These are phyloP conservation scores for Fomitopsis serialis DNA, from an alignment of 768 basidiomycete species.

Conservation along the genomic window DNA sequence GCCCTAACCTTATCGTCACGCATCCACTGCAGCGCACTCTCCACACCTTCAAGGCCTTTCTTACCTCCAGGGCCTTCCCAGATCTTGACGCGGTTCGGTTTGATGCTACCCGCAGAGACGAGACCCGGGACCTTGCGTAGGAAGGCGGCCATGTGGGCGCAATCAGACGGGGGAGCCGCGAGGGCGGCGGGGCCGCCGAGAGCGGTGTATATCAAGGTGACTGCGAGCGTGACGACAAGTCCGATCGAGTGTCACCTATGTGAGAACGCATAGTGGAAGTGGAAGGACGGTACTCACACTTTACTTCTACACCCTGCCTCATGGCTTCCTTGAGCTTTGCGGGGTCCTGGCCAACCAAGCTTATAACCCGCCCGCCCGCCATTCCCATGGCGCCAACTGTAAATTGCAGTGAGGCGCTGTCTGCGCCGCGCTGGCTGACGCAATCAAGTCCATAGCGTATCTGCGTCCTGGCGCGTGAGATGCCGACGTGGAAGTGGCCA, in stretches of 20 bases:
- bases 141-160: constrained; percentile 6
- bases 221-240: neutral
- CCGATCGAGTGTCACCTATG: neutral
- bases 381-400: neutral
- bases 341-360: neutral
- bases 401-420: constrained; percentile 1
- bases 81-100: constrained; percentile 12
- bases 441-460: no score
- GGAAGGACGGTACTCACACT: constrained; percentile 2
- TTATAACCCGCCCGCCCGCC: constrained; percentile 3
- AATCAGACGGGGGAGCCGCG: constrained; percentile 4
- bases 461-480: neutral
- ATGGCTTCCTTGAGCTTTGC: constrained; percentile 1
- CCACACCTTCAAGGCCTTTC: constrained; percentile 9
- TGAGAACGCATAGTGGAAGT: neutral
- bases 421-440: no score
- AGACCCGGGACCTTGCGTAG: constrained; percentile 7
- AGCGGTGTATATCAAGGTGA: neutral
- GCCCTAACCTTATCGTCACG: constrained; percentile 19
- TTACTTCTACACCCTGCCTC: constrained; percentile 11
- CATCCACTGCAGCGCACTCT: constrained; percentile 16
- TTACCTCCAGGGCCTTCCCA: constrained; percentile 1
- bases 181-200: neutral
- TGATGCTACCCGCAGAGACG: constrained; percentile 13
- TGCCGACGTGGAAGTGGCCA: constrained; percentile 8